phyloP scores from a whole-genome alignment of 2,329 filamentous ascomycete species.

The Neurospora sp. region DNA sequence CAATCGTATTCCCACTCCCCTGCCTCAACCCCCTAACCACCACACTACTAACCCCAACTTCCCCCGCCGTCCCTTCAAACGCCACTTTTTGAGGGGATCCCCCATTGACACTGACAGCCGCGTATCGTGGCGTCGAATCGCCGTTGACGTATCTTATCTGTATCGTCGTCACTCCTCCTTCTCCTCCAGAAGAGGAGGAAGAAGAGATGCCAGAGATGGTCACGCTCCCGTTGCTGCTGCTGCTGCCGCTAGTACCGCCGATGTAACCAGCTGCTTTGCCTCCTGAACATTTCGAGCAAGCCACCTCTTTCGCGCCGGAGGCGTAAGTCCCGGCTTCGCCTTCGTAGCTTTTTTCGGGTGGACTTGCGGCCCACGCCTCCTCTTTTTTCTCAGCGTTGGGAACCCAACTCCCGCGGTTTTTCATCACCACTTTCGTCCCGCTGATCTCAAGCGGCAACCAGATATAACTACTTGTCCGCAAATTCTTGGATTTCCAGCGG shows the following conservation, averaged over 20 bases:
- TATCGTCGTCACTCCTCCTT: slow-evolving; percentile 32
- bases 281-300: slow-evolving; percentile 43
- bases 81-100: slow-evolving; percentile 35
- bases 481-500: slow-evolving; percentile 52
- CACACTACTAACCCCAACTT: slow-evolving; percentile 33
- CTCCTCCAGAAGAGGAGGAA: too few species aligned
- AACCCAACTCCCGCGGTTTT: slow-evolving; percentile 46
- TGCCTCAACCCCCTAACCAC: slow-evolving; percentile 37
- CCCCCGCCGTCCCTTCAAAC: slow-evolving; percentile 38
- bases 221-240: slow-evolving; percentile 34
- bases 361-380: slow-evolving; percentile 12
- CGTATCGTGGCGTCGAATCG: too few species aligned
- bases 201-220: slow-evolving; percentile 22
- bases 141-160: too few species aligned
- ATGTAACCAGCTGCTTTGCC: slow-evolving; percentile 41
- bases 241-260: slow-evolving; percentile 35
- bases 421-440: slow-evolving; percentile 43
- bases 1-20: slow-evolving; percentile 37
- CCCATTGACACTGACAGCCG: slow-evolving; percentile 46
- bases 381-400: slow-evolving; percentile 18
- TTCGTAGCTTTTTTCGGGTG: slow-evolving; percentile 34
- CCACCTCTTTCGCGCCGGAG: slow-evolving; percentile 21
- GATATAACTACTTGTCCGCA: too few species aligned
- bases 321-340: too few species aligned
- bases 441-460: slow-evolving; percentile 51